Conservation (phyloP, 1,139 yeast species). For the Diutina pseudorugosa region DNA sequence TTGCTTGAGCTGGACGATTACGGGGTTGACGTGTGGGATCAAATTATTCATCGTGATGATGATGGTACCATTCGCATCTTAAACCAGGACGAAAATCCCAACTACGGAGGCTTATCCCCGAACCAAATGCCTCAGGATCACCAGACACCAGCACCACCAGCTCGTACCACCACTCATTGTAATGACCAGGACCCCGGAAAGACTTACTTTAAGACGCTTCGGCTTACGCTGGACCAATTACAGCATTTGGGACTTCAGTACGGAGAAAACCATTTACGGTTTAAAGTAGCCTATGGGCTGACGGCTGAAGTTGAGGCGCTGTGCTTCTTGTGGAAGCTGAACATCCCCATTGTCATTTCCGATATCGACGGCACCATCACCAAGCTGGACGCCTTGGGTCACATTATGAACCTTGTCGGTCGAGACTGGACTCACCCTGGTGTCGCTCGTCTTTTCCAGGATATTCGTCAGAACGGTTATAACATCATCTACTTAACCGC, state of each 20-base stretch:
- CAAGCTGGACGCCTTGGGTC: slow-evolving; percentile 95
- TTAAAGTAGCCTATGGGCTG: slow-evolving; percentile 64
- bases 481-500: slow-evolving; percentile 91
- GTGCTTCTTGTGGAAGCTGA: slow-evolving; percentile 73
- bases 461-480: slow-evolving; percentile 79
- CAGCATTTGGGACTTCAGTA: slow-evolving; percentile 57
- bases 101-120: slow-evolving; percentile 7
- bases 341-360: slow-evolving; percentile 85
- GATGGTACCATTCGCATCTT: slow-evolving; percentile 62
- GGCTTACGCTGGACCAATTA: slow-evolving; percentile 86
- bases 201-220: slow-evolving; percentile 72
- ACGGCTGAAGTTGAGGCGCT: slow-evolving; percentile 65
- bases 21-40: slow-evolving; percentile 21
- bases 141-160: slow-evolving; percentile 4
- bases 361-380: slow-evolving; percentile 99
- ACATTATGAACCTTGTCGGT: slow-evolving; percentile 86
- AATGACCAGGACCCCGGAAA: slow-evolving; percentile 6
- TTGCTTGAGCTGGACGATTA: slow-evolving; percentile 13
- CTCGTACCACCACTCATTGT: slow-evolving; percentile 12
- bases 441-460: slow-evolving; percentile 82
- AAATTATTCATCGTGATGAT: slow-evolving; percentile 38
- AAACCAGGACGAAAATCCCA: slow-evolving; percentile 7
- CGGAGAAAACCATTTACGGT: slow-evolving; percentile 71
- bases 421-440: slow-evolving; percentile 98
- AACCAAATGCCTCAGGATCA: not conserved